Conservation (phyloP, 148 eudicot genomes). For the Arbutus unedo region DNA sequence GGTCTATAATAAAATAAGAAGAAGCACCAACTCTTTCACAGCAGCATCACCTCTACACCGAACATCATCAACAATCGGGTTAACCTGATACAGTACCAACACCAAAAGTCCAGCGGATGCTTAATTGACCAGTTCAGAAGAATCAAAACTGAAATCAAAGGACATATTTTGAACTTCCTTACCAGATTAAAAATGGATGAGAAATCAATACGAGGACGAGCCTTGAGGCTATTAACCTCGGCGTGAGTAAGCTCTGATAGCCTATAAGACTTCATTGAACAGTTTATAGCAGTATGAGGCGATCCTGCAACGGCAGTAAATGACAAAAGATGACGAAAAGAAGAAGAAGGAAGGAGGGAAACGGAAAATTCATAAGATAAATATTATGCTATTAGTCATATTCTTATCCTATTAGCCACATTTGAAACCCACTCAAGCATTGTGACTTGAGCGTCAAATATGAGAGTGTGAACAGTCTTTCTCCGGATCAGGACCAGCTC, state of each 20-base stretch:
- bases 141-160: constrained; percentile 10
- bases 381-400: background rate
- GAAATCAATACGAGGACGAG: constrained; percentile 95
- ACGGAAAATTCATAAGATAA: background rate
- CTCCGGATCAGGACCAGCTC: background rate
- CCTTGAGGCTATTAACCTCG: constrained; percentile 74
- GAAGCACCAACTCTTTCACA: constrained; percentile 77
- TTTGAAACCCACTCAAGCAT: background rate
- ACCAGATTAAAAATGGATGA: constrained; percentile 60
- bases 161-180: background rate
- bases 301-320: constrained; percentile 33
- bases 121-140: background rate
- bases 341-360: background rate
- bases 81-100: constrained; percentile 53
- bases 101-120: constrained; percentile 2
- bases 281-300: constrained; percentile 37
- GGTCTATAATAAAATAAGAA: constrained; percentile 14
- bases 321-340: constrained; percentile 9
- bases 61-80: constrained; percentile 92
- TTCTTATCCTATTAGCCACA: background rate
- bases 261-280: constrained; percentile 92
- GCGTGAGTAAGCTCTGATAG: constrained; percentile 67
- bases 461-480: background rate
- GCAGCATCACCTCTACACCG: constrained; percentile 86
- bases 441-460: background rate